Evolutionary conservation across 2,329 filamentous ascomycete species (phyloP), one percentile per base, ranked within the genome.

Genomic region (Sporothrix luriei): DNA sequence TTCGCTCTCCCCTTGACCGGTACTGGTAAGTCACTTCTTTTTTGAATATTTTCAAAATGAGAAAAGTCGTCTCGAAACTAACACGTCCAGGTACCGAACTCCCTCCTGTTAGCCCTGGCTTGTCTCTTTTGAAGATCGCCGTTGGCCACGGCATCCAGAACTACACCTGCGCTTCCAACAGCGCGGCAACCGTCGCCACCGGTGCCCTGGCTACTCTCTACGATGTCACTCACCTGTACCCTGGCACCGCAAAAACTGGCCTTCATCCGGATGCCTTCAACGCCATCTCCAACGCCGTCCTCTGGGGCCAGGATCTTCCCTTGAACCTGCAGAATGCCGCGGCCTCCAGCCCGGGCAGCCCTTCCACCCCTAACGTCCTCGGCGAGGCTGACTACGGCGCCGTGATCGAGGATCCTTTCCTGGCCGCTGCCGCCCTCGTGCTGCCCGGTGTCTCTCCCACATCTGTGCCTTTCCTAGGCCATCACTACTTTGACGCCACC

Each of bases 131-230:
- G 76, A 79, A 84, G 79, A 84, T 91, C 72, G 83, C 82, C 69
- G 79, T 91, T 54, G 88, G 88, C 73, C 84, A 88, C 74, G 88
- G 88, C 70, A 85, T 88, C 74, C 88, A 91, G 75, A 91, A 91
- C 83, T 91, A 91, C 81, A 88, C 86, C 49, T 91, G 88, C 78
- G 76, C 74, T 40, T 69, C 75, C 14, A 72, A 73, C n/a, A 71
- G 75, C 19, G 77, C 78, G 11, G 77, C 76, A 2, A 73, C 74
- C 0, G 79, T 82, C 40, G 74, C 74, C 6, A 77, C 79, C 24
- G 87, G 87, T 59, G 87, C 87, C 61, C 80, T 88, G 29, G 87
- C 87, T 71, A 83, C 85, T 68, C 83, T 89, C 71, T 88, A 87
- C 82, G 86, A 89, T 74, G 79, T 84, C 73, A 84, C 82, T 14